Conservation (phyloP, 2,329 filamentous ascomycete species). For the Helotiales sp. region DNA sequence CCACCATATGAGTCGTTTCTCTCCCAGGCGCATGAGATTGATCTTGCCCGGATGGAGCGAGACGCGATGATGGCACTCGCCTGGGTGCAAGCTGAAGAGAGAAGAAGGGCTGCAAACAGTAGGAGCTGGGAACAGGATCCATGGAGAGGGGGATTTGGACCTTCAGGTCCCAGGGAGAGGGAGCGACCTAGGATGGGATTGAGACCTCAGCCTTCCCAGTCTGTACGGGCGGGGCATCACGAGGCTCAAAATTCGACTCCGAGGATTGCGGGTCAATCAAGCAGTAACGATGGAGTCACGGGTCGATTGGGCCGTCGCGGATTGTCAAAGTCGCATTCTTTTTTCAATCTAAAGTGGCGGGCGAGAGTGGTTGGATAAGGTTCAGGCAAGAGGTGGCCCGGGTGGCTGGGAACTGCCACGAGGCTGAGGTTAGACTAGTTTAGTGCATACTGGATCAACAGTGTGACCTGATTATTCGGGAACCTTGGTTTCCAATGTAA, state of each 20-base stretch:
- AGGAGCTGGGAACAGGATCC: conserved; percentile 17
- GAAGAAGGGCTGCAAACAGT: neutral
- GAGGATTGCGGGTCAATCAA: neutral
- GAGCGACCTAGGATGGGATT: neutral
- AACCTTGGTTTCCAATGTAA: too few relatives aligned
- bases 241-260: neutral
- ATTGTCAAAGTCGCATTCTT: neutral
- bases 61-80: conserved; percentile 10
- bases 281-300: neutral
- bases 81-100: conserved; percentile 16
- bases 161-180: neutral
- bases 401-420: conserved; percentile 12
- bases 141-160: conserved; percentile 26
- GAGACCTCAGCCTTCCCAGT: neutral
- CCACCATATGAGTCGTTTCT: conserved; percentile 8
- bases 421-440: conserved; percentile 15
- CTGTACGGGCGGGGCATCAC: neutral
- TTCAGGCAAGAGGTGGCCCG: neutral
- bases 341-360: neutral
- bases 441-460: too few relatives aligned
- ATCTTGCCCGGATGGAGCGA: conserved; percentile 1
- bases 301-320: neutral
- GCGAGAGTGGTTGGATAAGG: neutral
- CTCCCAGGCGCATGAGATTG: conserved; percentile 1
- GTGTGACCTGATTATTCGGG: too few relatives aligned